These are phyloP conservation scores for Solanum pennellii DNA, from an alignment of 257 asterid genomes.

Conservation along the genomic window DNA sequence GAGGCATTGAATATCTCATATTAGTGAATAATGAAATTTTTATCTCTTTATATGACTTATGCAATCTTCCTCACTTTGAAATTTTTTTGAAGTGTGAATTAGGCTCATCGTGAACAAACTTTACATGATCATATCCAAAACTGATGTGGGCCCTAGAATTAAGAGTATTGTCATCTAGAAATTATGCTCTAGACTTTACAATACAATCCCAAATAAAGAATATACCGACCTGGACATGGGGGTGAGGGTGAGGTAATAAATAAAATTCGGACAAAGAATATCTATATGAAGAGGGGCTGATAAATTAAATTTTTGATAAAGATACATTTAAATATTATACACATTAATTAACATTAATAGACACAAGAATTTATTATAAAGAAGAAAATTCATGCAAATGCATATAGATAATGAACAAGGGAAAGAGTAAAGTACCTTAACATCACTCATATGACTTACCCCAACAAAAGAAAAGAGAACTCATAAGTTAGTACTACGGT, in stretches of 20 bases:
- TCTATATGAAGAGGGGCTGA: too few species aligned
- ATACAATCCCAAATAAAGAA: too few species aligned
- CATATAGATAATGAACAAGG: not conserved
- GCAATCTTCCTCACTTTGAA: not conserved
- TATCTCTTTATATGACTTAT: not conserved
- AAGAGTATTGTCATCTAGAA: too few species aligned
- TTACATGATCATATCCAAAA: too few species aligned
- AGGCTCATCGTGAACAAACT: too few species aligned
- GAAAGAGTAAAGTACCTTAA: slow-evolving; percentile 28
- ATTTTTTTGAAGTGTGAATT: not conserved
- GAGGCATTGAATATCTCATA: too few species aligned
- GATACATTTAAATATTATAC: not conserved
- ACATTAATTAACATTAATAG: not conserved
- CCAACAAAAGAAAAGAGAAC: not conserved
- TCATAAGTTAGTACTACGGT: not conserved
- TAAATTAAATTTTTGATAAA: too few species aligned
- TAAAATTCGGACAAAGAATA: too few species aligned
- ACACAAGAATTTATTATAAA: not conserved
- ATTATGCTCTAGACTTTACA: not conserved
- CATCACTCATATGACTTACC: slow-evolving; percentile 25
- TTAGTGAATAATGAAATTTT: too few species aligned
- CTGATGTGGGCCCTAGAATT: too few species aligned
- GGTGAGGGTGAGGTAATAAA: not conserved
- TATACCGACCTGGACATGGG: too few species aligned
- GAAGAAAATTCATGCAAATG: not conserved